Evolutionary conservation across 305 asterid species (phyloP), one percentile per base, ranked within the genome.

Genomic region (Fraxinus sp.): DNA sequence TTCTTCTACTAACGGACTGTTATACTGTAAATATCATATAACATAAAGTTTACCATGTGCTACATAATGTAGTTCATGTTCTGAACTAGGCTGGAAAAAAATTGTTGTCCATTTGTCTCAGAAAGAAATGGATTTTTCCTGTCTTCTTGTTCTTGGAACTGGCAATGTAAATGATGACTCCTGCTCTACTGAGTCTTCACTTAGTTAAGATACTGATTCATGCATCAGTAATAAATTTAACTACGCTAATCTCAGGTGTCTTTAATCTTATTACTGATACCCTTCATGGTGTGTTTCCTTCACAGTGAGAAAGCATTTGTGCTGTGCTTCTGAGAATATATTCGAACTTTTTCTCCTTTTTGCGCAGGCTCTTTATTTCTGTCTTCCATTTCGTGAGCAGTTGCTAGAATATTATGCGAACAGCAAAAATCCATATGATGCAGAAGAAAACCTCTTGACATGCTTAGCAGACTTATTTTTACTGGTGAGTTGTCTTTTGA

Each of bases 331-430:
- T 70, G 75, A 55, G 77, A 49, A 22, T 77, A 33, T 1, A 20
- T 33, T 77, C 26, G 24, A 14, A 13, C n/a, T 10, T n/a, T 33
- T 83, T 32, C 57, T 66, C 5, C 73, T 73, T 73, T n/a, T 33
- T 73, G n/a, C 88, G 87, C 97, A 95, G 98, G 98, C 98, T 83
- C 96, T 95, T 35, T 95, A 95, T 89, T 95, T 95, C 86, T 94
- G 98, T 85, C 97, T 94, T 78, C 97, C 98, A 72, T 95, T 95
- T 86, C 97, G 98, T 76, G 97, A 93, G 83, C 98, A 95, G 88
- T 85, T 95, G 86, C 88, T 95, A 76, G 98, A 95, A 16, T 93
- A 95, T 83, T 93, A 86, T 90, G 87, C 95, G 71, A 91, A 88
- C 81, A 91, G 90, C 87, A 95, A 95, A 88, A 91, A 39, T 78